Percentiles rank a stretch among this genome's conserved stretches.
These are phyloP conservation scores for Chlamydomonas eustigma DNA, from an alignment of 139 green algal genomes.

Conservation along the genomic window DNA sequence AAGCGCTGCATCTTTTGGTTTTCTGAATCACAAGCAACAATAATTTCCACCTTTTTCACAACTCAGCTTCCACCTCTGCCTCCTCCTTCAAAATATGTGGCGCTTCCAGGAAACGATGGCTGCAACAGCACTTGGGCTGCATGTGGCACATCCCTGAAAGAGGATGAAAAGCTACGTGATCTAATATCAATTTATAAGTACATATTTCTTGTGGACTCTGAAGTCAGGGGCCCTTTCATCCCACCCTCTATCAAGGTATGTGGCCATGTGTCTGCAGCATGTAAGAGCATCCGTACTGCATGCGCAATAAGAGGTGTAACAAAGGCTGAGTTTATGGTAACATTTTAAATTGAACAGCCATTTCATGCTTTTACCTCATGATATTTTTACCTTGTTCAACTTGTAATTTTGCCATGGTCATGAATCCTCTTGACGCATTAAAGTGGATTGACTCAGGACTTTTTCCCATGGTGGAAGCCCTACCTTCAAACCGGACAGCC, in stretches of 20 bases:
- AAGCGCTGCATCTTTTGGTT: too few relatives aligned
- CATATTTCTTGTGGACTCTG: conserved; percentile 62
- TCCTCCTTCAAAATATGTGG: not conserved
- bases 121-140: not conserved
- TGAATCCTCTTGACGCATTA: too few relatives aligned
- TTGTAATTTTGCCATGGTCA: too few relatives aligned
- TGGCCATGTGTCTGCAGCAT: not conserved
- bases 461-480: conserved; percentile 7
- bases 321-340: too few relatives aligned
- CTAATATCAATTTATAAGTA: not conserved
- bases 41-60: too few relatives aligned
- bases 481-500: conserved; percentile 6
- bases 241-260: conserved; percentile 29
- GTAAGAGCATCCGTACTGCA: too few relatives aligned
- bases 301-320: too few relatives aligned
- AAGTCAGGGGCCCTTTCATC: conserved; percentile 55
- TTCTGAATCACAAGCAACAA: too few relatives aligned
- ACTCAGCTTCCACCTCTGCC: not conserved
- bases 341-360: too few relatives aligned
- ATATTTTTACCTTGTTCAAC: too few relatives aligned
- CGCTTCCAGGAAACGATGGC: not conserved
- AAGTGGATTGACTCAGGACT: too few relatives aligned
- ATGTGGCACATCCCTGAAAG: not conserved
- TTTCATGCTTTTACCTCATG: too few relatives aligned
- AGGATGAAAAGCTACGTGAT: not conserved